phyloP scores from a whole-genome alignment of 352 stramenopile species.

The Pythium coloratum region DNA sequence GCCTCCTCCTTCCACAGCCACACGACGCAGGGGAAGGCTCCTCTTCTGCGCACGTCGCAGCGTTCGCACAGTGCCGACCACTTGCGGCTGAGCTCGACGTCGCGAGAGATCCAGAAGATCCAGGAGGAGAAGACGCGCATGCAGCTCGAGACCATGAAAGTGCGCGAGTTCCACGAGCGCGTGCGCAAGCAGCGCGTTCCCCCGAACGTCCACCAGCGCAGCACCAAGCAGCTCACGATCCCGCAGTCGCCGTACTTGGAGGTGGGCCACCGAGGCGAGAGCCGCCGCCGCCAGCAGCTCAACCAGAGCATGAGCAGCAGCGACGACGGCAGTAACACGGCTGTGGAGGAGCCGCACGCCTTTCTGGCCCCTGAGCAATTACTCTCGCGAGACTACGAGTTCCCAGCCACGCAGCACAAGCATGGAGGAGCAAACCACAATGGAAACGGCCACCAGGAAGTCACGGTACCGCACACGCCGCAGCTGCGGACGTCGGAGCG shows the following conservation, averaged over 20 bases:
- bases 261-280: slow-evolving; percentile 44
- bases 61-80: slow-evolving; percentile 38
- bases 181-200: slow-evolving; percentile 65
- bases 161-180: slow-evolving; percentile 77
- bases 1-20: background rate
- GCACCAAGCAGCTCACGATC: slow-evolving; percentile 80
- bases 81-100: slow-evolving; percentile 70
- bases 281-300: slow-evolving; percentile 29
- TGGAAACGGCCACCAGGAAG: slow-evolving; percentile 3
- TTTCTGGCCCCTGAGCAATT: slow-evolving; percentile 33
- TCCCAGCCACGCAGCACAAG: slow-evolving; percentile 13
- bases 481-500: slow-evolving; percentile 31
- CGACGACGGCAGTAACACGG: slow-evolving; percentile 5
- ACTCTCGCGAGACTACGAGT: slow-evolving; percentile 33
- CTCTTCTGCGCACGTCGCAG: slow-evolving; percentile 47
- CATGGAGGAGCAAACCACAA: background rate
- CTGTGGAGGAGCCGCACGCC: slow-evolving; percentile 15
- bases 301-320: slow-evolving; percentile 25
- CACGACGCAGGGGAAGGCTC: slow-evolving; percentile 52
- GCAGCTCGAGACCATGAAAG: slow-evolving; percentile 70
- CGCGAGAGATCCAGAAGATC: slow-evolving; percentile 73
- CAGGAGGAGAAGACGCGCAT: slow-evolving; percentile 67
- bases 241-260: slow-evolving; percentile 67
- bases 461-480: slow-evolving; percentile 33
- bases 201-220: slow-evolving; percentile 71